These are phyloP conservation scores for Blastobotrys aristatus DNA, from an alignment of 1,139 yeast species.

Conservation along the genomic window DNA sequence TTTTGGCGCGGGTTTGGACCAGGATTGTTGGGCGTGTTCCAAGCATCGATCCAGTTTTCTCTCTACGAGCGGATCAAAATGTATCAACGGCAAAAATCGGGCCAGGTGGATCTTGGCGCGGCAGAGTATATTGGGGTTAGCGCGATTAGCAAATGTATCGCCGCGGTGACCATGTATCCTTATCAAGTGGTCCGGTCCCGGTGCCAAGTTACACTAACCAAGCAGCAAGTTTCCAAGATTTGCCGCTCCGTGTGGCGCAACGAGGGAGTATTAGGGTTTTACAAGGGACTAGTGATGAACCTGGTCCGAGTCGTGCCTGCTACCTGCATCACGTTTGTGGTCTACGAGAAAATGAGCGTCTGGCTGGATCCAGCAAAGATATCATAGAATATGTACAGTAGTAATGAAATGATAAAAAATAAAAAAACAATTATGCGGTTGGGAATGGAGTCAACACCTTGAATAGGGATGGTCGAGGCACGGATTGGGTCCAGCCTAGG, in stretches of 20 bases:
- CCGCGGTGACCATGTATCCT: slow-evolving; percentile 73
- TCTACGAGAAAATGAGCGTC: slow-evolving; percentile 60
- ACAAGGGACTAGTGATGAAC: slow-evolving; percentile 78
- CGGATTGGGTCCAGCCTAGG: slow-evolving; percentile 79
- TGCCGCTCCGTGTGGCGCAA: slow-evolving; percentile 37
- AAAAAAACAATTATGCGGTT: slow-evolving; percentile 47
- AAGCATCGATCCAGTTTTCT: slow-evolving; percentile 84
- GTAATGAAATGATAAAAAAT: background rate
- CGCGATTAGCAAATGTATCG: slow-evolving; percentile 61
- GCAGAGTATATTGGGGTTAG: slow-evolving; percentile 51
- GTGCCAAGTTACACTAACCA: slow-evolving; percentile 47
- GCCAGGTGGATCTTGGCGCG: background rate
- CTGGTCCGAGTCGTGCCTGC: slow-evolving; percentile 83
- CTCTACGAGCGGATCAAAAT: slow-evolving; percentile 71
- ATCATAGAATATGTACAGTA: slow-evolving; percentile 12
- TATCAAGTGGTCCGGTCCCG: slow-evolving; percentile 77
- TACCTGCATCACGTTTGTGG: slow-evolving; percentile 73
- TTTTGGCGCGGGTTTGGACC: slow-evolving; percentile 86
- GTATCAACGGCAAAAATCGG: slow-evolving; percentile 9
- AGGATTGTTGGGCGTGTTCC: slow-evolving; percentile 74
- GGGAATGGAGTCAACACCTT: slow-evolving; percentile 70
- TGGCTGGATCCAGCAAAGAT: slow-evolving; percentile 8
- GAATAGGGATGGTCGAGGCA: slow-evolving; percentile 79
- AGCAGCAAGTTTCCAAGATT: slow-evolving; percentile 26
- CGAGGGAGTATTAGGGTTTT: slow-evolving; percentile 59